Base-by-base conservation (phyloP, 441 rosid species). In the Gossypium trilobum region DNA sequence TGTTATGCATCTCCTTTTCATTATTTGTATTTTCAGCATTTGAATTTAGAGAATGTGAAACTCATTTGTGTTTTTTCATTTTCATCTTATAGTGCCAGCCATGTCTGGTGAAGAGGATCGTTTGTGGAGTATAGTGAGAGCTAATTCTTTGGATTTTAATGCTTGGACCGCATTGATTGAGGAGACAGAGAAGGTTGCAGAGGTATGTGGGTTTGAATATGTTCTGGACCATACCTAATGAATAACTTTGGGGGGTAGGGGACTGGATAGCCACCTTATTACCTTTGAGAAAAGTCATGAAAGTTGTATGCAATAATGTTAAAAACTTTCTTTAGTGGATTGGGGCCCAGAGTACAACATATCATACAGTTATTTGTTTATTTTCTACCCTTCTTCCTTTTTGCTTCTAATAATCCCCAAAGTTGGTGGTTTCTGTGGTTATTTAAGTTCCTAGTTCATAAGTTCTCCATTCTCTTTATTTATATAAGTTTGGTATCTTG, bases 111-210 rank as follows among this genome's bases (percentile, higher is more conserved):
- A 91, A 83, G 99, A 92, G 79, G 98, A 92, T 56, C 89, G 94
- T 2, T 66, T 95, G 16, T 95, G 99, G 99, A 92, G 73, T 82
- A 86, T 88, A 70, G 91, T 91, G 51, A 86, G 75, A 81, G 83
- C 91, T 20, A 88, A 92, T 87, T 89, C 98, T 22, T 76, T 82
- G 65, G 99, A 95, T 73, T 95, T 95, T 77, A 91, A 87, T 81
- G 86, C 98, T 68, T 91, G 97, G 99, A 91, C 91, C 83, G 82
- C 92, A 42, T 77, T 95, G 76, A 87, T 95, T 56, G 97, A 92
- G 29, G 99, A 91, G 78, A 91, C 97, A 14, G 99, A 95, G 86
- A 95, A 89, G 84, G 81, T 83, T 52, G 85, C 96, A 25, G 99
- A 36, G 42, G 42, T 92, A 83, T 83, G 78, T 61, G 22, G 62